Percentiles rank a stretch among this genome's conserved stretches.
These are phyloP conservation scores for Arthrobotrys sinensis DNA, from an alignment of 2,329 filamentous ascomycete genomes.

Conservation along the genomic window DNA sequence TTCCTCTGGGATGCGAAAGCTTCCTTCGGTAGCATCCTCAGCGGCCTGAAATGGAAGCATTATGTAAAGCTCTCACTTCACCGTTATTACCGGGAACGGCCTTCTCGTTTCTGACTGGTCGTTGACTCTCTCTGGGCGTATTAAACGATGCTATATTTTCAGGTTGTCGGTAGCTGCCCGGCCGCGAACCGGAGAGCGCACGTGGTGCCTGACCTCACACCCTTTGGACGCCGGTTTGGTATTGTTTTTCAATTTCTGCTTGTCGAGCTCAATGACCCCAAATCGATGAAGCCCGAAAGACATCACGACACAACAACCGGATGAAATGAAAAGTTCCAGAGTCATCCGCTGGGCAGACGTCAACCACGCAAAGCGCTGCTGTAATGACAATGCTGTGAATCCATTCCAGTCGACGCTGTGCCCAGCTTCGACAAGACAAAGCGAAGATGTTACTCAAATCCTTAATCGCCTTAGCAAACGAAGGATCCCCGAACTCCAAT, in stretches of 20 bases:
- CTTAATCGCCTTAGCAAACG: neutral
- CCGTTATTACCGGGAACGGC: conserved; percentile 53
- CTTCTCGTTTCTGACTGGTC: conserved; percentile 49
- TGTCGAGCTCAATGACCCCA: conserved; percentile 8
- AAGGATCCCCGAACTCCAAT: conserved; percentile 20
- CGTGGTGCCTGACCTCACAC: conserved; percentile 39
- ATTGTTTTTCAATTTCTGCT: conserved; percentile 4
- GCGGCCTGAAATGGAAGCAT: conserved; percentile 50
- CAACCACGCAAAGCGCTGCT: conserved; percentile 23
- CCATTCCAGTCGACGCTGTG: conserved; percentile 20
- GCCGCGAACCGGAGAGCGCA: conserved; percentile 36
- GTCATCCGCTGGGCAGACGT: conserved; percentile 25
- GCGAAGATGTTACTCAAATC: conserved; percentile 3
- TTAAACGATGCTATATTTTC: conserved; percentile 50
- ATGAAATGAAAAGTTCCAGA: conserved; percentile 24
- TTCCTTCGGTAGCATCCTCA: conserved; percentile 50
- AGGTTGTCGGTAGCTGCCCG: conserved; percentile 43
- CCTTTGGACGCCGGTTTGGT: conserved; percentile 6
- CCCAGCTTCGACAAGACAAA: conserved; percentile 16
- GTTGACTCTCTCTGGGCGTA: conserved; percentile 13
- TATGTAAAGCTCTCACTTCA: conserved; percentile 31
- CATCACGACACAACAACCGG: conserved; percentile 33
- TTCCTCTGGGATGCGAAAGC: conserved; percentile 46
- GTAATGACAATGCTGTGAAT: neutral
- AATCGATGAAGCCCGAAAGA: conserved; percentile 47